Evolutionary conservation across 2,329 filamentous ascomycete genomes (phyloP), one percentile per base, ranked within the genome.

Genomic region (Diaporthe vexans): DNA sequence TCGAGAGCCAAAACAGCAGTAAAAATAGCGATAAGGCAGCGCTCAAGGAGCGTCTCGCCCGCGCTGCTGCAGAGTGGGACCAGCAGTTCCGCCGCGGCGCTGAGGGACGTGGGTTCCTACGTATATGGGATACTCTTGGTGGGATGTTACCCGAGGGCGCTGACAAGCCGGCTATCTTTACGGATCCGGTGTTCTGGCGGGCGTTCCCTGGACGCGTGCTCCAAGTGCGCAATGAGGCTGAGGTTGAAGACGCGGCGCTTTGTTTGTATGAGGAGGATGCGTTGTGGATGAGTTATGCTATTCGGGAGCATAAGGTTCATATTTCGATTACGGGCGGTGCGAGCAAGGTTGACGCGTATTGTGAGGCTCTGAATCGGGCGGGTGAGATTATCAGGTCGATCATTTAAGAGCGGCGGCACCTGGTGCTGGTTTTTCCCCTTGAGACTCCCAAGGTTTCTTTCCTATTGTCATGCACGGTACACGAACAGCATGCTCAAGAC

Each of bases 201-300:
- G 73, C 70, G 11, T 75, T 69, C 54, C 73, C 73, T 9, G 70
- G 73, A 21, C 48, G 52, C 11, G 65, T 75, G 13, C 54, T 75
- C 19, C 73, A 75, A 56, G 72, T 65, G 19, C 71, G 72, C 11
- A 75, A 73, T n/a, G 59, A 54, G 33, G 71, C 51, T 17, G 61
- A 75, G 61, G 57, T 75, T 10, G 73, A 71, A 13, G 73, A 75
- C 26, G 70, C 52, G 37, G 52, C 73, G 3, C 61, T 65, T 8
- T 67, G 63, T n/a, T n/a, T 67, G 29, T 68, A 58, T 26, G 54
- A 56, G 33, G 58, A 73, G 29, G 68, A 61, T 35, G 59, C 69
- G 13, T 24, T 75, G 59, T 75, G 73, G 73, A 75, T 73, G 61
- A 75, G 71, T 61, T 75, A 75, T 46, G 51, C 69, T 10, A 69